These are phyloP conservation scores for Aspergillus ochraceus DNA, from an alignment of 2,329 filamentous ascomycete species.

Conservation along the genomic window DNA sequence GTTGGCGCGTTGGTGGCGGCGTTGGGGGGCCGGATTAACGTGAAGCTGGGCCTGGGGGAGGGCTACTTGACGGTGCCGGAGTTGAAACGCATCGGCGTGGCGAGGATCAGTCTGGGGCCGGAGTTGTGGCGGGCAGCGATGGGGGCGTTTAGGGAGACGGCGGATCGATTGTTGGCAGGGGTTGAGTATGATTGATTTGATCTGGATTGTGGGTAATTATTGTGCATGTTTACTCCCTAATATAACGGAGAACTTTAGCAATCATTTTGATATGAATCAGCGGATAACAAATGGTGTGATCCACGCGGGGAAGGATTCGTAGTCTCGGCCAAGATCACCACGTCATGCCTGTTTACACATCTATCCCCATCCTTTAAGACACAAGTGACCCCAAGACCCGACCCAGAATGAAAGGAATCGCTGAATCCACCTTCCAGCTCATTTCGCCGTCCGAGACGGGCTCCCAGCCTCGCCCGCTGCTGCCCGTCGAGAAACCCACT, in stretches of 20 bases:
- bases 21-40: conserved; percentile 53
- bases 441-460: not conserved
- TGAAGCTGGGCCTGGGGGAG: conserved; percentile 44
- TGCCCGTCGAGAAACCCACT: conserved; percentile 15
- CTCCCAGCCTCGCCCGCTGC: not conserved
- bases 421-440: not conserved
- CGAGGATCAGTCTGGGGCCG: conserved; percentile 27
- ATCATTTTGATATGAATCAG: too few relatives aligned
- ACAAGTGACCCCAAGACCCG: not conserved
- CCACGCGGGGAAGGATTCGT: not conserved
- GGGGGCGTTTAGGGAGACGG: conserved; percentile 27
- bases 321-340: not conserved
- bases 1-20: conserved; percentile 49
- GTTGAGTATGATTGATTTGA: not conserved
- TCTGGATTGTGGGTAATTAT: too few relatives aligned
- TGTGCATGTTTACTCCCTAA: not conserved
- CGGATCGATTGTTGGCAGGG: conserved; percentile 26
- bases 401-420: not conserved
- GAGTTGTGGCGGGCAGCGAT: conserved; percentile 46
- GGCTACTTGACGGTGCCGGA: conserved; percentile 45
- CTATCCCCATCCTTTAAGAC: not conserved
- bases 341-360: not conserved
- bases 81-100: conserved; percentile 28
- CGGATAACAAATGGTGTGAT: too few relatives aligned
- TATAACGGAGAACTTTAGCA: not conserved